Conservation (phyloP, 306 rosid genomes). For the Mimosa pudica region DNA sequence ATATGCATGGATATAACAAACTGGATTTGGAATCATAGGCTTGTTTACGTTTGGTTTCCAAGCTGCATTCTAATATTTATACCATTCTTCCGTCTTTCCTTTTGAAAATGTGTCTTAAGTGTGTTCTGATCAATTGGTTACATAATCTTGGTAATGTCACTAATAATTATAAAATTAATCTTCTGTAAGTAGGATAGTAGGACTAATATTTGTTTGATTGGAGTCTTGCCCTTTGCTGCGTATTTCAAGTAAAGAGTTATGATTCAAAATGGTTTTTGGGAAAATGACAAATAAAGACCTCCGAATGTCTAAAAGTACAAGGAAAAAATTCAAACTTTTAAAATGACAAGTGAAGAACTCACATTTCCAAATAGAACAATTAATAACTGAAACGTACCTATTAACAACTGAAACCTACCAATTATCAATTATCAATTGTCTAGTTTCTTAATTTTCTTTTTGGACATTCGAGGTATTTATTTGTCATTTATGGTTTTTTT, state of each 20-base stretch:
- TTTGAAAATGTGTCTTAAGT: neutral
- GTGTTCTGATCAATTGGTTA: slow-evolving; percentile 4
- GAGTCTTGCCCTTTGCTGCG: slow-evolving; percentile 21
- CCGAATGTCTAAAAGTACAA: too few relatives aligned
- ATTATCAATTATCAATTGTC: too few relatives aligned
- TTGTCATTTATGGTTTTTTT: neutral
- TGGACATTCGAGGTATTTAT: too few relatives aligned
- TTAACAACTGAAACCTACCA: too few relatives aligned
- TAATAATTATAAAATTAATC: neutral
- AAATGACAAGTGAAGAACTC: too few relatives aligned
- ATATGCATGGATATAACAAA: neutral
- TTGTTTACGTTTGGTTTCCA: neutral
- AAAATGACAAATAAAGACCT: too few relatives aligned
- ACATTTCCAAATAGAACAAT: too few relatives aligned
- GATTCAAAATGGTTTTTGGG: neutral
- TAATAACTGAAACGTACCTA: too few relatives aligned
- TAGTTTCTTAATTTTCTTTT: too few relatives aligned
- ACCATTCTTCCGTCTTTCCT: neutral
- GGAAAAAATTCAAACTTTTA: too few relatives aligned
- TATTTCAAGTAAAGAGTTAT: slow-evolving; percentile 29
- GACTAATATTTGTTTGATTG: slow-evolving; percentile 7
- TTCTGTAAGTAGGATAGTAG: neutral
- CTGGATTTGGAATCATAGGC: neutral
- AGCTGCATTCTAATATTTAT: neutral
- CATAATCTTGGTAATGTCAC: neutral